A percentile compares a stretch with the other conserved stretches of the same genome.
phyloP scores from a whole-genome alignment of 139 green algal genomes.

The Chlamydomonas sp. region DNA sequence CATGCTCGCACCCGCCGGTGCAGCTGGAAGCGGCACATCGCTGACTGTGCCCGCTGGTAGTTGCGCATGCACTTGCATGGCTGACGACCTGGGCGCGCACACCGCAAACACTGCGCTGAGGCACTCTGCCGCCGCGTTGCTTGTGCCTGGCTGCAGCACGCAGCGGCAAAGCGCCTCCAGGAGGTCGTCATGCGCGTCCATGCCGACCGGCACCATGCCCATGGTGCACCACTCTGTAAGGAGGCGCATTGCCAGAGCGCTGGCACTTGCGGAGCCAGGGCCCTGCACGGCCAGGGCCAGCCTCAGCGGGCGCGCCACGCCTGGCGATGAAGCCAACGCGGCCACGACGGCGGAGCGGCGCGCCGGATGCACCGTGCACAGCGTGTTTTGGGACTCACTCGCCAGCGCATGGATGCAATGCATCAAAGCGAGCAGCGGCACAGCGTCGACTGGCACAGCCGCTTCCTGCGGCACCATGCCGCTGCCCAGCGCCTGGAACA shows the following conservation, averaged over 20 bases:
- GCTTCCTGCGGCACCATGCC: background rate
- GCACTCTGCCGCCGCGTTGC: slow-evolving; percentile 3
- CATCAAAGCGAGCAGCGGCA: background rate
- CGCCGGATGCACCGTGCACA: background rate
- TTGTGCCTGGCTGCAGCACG: background rate
- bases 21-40: too few relatives aligned
- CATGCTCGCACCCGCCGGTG: too few relatives aligned
- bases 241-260: background rate
- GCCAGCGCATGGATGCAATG: background rate
- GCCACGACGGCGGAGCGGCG: background rate
- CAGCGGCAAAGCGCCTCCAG: background rate
- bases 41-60: too few relatives aligned
- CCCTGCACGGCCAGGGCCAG: background rate
- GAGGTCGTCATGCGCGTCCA: background rate
- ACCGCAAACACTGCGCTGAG: background rate
- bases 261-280: background rate
- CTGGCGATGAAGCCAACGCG: background rate
- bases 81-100: background rate
- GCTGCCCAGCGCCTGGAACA: background rate
- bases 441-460: background rate
- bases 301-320: background rate
- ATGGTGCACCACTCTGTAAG: background rate
- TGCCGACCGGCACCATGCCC: background rate
- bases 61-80: background rate
- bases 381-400: background rate